Evolutionary conservation across 2,329 filamentous ascomycete genomes (phyloP).

Genomic region (Grosmannia serpens): DNA sequence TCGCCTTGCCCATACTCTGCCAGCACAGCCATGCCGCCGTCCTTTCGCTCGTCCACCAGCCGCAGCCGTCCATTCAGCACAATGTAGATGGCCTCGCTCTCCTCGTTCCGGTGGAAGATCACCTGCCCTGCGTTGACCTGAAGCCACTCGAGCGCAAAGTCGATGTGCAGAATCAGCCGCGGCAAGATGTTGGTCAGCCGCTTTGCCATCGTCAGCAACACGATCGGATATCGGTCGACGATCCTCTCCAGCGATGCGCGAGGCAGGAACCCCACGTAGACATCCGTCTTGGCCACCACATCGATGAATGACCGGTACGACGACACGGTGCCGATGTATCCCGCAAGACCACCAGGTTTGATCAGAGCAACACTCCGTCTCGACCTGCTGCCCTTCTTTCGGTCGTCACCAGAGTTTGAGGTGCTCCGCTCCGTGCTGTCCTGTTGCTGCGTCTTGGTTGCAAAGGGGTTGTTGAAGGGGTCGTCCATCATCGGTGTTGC

Average conservation of each 20-base stretch:
- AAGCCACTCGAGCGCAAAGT: slow-evolving; percentile 96
- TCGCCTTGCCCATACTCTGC: slow-evolving; percentile 96
- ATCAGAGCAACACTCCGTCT: slow-evolving; percentile 75
- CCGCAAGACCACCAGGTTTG: slow-evolving; percentile 87
- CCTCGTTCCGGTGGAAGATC: slow-evolving; percentile 85
- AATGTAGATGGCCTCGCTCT: slow-evolving; percentile 97
- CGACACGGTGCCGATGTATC: slow-evolving; percentile 88
- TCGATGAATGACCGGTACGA: slow-evolving; percentile 95
- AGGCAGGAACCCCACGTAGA: slow-evolving; percentile 92
- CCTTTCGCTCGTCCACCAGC: slow-evolving; percentile 69
- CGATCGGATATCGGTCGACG: slow-evolving; percentile 83
- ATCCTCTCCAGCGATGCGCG: slow-evolving; percentile 78
- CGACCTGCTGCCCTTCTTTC: slow-evolving; percentile 33
- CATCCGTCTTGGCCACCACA: slow-evolving; percentile 93
- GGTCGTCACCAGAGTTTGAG: slow-evolving; percentile 18
- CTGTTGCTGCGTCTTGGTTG: neutral
- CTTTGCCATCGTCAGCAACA: slow-evolving; percentile 92
- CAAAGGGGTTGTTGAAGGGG: neutral
- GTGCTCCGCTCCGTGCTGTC: neutral
- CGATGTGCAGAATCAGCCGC: slow-evolving; percentile 84
- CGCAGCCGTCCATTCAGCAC: slow-evolving; percentile 88
- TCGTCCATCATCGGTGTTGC: slow-evolving; percentile 4
- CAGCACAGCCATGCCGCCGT: slow-evolving; percentile 72
- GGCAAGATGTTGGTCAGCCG: slow-evolving; percentile 81
- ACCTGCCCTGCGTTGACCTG: slow-evolving; percentile 93